Conservation (phyloP, 176 grass and related monocot species). For the Bonia amplexicaulis region DNA sequence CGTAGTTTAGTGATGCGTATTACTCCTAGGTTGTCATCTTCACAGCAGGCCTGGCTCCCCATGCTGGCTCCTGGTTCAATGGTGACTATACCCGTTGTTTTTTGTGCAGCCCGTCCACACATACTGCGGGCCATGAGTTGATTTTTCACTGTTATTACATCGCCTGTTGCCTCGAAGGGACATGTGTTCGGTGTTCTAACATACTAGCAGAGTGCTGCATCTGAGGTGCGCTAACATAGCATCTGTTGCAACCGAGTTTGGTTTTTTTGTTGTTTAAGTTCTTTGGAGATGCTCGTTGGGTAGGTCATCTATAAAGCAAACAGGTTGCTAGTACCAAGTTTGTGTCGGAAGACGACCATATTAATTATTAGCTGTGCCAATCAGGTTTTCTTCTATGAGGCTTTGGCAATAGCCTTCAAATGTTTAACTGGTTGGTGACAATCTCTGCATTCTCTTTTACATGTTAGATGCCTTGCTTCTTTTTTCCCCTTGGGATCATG, state of each 20-base stretch:
- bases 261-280: not conserved
- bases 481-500: not conserved
- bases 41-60: constrained; percentile 43
- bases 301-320: constrained; percentile 56
- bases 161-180: constrained; percentile 30
- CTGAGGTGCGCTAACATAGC: not conserved
- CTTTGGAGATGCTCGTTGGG: not conserved
- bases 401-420: not conserved
- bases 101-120: not conserved
- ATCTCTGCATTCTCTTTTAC: not conserved
- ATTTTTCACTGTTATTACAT: not conserved
- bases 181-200: not conserved
- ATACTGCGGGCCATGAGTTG: not conserved
- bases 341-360: constrained; percentile 63
- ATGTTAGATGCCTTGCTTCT: not conserved
- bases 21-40: constrained; percentile 23
- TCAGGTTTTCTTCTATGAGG: not conserved
- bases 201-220: too few relatives aligned
- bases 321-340: constrained; percentile 39
- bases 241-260: not conserved
- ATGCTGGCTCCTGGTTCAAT: constrained; percentile 40
- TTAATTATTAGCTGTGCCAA: not conserved
- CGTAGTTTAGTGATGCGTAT: not conserved
- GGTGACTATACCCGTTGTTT: constrained; percentile 35
- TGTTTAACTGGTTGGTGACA: not conserved